Conservation (phyloP, 2,329 filamentous ascomycete genomes). For the Pseudogymnoascus destructans region DNA sequence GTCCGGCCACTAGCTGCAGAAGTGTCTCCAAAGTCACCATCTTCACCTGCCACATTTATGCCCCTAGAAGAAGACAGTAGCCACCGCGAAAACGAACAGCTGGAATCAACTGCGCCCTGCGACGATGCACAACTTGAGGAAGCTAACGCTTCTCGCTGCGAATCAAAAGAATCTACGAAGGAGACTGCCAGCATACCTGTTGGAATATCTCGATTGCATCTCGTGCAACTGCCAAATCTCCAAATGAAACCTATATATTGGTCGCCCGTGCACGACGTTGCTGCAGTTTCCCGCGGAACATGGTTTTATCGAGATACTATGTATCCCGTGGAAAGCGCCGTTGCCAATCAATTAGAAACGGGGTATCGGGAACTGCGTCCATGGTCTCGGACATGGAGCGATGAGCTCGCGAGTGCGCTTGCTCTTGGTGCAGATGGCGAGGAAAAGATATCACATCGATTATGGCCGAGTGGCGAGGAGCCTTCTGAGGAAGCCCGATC, state of each 20-base stretch:
- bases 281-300: conserved; percentile 69
- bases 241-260: conserved; percentile 97
- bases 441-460: conserved; percentile 67
- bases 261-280: conserved; percentile 84
- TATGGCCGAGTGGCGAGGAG: conserved; percentile 56
- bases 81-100: background rate
- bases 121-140: background rate
- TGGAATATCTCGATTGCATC: conserved; percentile 77
- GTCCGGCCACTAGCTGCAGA: conserved; percentile 3
- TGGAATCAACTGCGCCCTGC: background rate
- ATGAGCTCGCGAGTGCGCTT: conserved; percentile 80
- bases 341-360: conserved; percentile 86
- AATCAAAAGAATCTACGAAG: conserved; percentile 23
- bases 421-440: conserved; percentile 84
- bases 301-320: conserved; percentile 98
- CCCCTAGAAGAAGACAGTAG: background rate
- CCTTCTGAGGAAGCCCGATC: conserved; percentile 25
- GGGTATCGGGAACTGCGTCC: conserved; percentile 77
- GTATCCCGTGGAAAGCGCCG: conserved; percentile 69
- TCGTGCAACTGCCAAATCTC: conserved; percentile 69
- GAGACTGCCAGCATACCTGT: conserved; percentile 54
- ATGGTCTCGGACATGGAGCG: conserved; percentile 85
- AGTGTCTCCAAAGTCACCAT: background rate
- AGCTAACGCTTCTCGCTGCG: conserved; percentile 18
- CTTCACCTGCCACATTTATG: background rate